Evolutionary conservation across 75 land plant species (phyloP).

Genomic region (Adiantum capillusveneris): DNA sequence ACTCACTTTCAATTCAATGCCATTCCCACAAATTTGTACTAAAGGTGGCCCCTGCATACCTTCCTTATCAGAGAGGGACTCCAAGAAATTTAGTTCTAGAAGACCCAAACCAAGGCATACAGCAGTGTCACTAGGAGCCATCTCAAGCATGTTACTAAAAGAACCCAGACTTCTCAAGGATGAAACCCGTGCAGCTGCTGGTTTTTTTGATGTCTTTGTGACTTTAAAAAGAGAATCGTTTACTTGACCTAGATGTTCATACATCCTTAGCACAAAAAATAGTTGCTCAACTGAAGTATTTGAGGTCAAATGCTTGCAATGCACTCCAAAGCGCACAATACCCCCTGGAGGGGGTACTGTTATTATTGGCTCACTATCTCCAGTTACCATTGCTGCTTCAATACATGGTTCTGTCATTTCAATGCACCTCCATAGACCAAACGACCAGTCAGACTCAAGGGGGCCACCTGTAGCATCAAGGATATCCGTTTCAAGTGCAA

Average conservation of each 20-base stretch:
- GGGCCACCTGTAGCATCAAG: slow-evolving; percentile 17
- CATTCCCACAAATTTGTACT: slow-evolving; percentile 69
- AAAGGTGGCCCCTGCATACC: slow-evolving; percentile 59
- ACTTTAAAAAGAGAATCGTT: slow-evolving; percentile 62
- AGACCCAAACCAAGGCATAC: slow-evolving; percentile 55
- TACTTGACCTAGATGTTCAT: slow-evolving; percentile 75
- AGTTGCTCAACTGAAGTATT: slow-evolving; percentile 92
- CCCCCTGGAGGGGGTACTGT: slow-evolving; percentile 90
- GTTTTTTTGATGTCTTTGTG: slow-evolving; percentile 24
- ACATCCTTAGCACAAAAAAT: slow-evolving; percentile 81
- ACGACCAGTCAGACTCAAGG: slow-evolving; percentile 18
- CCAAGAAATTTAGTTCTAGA: slow-evolving; percentile 71
- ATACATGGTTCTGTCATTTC: slow-evolving; percentile 68
- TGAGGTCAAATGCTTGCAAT: slow-evolving; percentile 61
- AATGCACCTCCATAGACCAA: slow-evolving; percentile 75
- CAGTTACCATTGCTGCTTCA: slow-evolving; percentile 92
- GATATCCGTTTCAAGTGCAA: slow-evolving; percentile 68
- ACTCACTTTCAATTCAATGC: slow-evolving; percentile 48
- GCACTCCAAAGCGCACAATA: slow-evolving; percentile 74
- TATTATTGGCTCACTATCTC: slow-evolving; percentile 76
- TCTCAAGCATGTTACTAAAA: slow-evolving; percentile 40
- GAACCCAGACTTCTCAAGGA: slow-evolving; percentile 7
- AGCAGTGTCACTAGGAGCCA: slow-evolving; percentile 88
- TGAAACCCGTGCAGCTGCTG: background rate
- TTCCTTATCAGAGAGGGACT: slow-evolving; percentile 35